A percentile compares a stretch with the other conserved stretches of the same genome.
Evolutionary conservation across 495 filamentous ascomycete species (phyloP).

Genomic region (Tuber indicum): DNA sequence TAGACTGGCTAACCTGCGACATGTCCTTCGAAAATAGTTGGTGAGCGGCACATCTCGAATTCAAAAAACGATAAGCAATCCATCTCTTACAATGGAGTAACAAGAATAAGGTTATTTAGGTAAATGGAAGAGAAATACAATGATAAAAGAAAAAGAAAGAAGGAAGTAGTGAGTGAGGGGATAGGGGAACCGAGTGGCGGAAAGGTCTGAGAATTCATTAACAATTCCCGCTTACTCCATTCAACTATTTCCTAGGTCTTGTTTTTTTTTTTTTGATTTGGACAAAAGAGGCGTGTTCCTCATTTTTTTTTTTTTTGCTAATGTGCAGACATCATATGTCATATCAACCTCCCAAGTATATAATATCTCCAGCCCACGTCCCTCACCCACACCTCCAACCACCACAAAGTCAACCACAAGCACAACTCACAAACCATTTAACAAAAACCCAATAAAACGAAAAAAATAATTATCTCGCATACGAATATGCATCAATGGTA

Average conservation of each 20-base stretch:
- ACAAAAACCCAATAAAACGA: neutral
- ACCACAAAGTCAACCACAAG: neutral
- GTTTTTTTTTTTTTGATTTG: neutral
- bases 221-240: neutral
- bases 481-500: constrained; percentile 27
- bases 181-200: neutral
- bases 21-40: too few species aligned
- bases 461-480: constrained; percentile 21
- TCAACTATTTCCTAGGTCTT: neutral
- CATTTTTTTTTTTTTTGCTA: neutral
- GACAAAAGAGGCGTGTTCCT: neutral
- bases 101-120: too few species aligned
- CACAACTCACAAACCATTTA: neutral
- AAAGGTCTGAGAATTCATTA: neutral
- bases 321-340: neutral
- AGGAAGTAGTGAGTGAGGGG: neutral
- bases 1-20: too few species aligned
- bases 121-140: too few species aligned
- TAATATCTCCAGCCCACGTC: neutral
- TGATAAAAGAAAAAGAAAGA: neutral
- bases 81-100: too few species aligned
- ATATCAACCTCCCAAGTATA: constrained; percentile 1
- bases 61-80: too few species aligned
- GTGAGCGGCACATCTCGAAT: too few species aligned
- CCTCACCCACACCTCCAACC: neutral